These are phyloP conservation scores for Oryza glumipatula DNA, from an alignment of 176 grass and related monocot species.

Conservation along the genomic window DNA sequence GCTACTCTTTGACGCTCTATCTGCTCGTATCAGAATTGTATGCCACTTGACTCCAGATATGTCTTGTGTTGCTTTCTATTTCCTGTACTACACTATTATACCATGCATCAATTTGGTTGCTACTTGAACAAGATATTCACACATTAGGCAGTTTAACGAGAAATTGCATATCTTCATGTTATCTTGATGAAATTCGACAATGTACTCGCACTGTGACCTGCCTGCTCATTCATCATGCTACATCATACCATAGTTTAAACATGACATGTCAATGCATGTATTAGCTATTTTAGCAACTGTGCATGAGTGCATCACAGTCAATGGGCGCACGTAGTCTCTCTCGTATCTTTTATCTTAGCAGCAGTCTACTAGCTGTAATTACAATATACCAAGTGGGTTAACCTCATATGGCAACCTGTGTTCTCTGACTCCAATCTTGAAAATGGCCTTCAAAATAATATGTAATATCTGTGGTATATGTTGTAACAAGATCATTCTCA, in stretches of 20 bases:
- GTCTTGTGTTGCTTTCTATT: conserved; percentile 6
- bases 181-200: not conserved
- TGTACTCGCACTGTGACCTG: not conserved
- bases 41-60: conserved; percentile 40
- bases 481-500: conserved; percentile 13
- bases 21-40: conserved; percentile 80
- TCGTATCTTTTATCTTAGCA: conserved; percentile 25
- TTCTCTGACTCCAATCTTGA: conserved; percentile 25
- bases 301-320: not conserved
- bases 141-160: not conserved
- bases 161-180: not conserved
- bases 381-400: conserved; percentile 11
- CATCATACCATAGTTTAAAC: not conserved
- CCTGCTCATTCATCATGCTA: not conserved
- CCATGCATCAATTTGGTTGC: not conserved
- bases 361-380: conserved; percentile 2
- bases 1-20: conserved; percentile 88
- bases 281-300: not conserved
- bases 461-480: not conserved
- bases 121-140: not conserved
- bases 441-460: not conserved
- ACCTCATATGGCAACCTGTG: not conserved
- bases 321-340: not conserved
- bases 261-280: not conserved
- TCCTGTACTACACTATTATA: not conserved